Evolutionary conservation across 2,329 filamentous ascomycete species (phyloP), one percentile per base, ranked within the genome.

Genomic region (Ophiostoma perfectum): DNA sequence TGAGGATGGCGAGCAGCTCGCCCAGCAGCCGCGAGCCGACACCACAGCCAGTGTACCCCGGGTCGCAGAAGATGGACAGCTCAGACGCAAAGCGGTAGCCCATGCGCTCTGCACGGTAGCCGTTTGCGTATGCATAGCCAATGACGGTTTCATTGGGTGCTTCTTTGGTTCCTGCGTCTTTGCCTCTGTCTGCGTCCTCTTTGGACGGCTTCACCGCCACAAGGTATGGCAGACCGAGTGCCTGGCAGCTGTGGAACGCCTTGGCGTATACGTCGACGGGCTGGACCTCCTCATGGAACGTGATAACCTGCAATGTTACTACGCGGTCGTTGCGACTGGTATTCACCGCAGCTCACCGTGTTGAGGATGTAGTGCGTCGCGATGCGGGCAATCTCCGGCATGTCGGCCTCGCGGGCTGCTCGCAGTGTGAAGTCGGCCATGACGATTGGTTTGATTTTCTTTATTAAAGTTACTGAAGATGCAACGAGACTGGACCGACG

Each of bases 51-150:
- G 41, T 64, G 58, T 66, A 60, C 5, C 12, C 58, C 11, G 65
- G 44, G 39, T 66, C 64, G 58, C 67, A 69, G 58, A 66, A 69
- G n/a, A 69, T 45, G 38, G 64, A 58, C 38, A 69, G 65, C 47
- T 69, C 67, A 2, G 55, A 49, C 16, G 67, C 16, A 16, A 64
- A 66, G 8, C 67, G 55, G 58, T 64, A 69, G 39, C 42, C 67
- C 4, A 39, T 47, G n/a, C 49, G 49, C 9, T 55, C 49, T 1
- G 49, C 49, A 9, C 49, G 49, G 49, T 55, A 55, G 18, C 49
- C 49, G 18, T 55, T 55, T n/a, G 49, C 49, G 12, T 55, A 55
- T 27, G 49, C 49, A 55, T 55, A 55, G 2, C 49, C 49, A 2
- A 55, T n/a, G 49, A 55, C 49, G 9, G 8, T 36, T 9, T 55